phyloP scores from a whole-genome alignment of 2,329 filamentous ascomycete genomes.

The Cercospora sojina region DNA sequence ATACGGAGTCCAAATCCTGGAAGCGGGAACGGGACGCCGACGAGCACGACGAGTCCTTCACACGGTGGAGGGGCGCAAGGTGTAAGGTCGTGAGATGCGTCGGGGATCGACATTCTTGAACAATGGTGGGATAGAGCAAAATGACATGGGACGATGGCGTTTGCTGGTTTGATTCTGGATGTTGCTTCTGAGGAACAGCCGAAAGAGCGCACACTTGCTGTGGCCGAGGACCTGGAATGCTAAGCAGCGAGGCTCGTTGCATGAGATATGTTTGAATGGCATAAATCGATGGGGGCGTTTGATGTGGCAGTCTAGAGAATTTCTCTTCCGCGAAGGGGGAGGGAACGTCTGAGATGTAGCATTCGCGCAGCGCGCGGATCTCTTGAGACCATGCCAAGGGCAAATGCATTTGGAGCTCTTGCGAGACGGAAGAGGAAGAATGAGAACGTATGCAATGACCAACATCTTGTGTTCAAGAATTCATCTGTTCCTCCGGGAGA shows the following conservation, averaged over 20 bases:
- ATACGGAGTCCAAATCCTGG: constrained; percentile 10
- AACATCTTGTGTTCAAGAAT: not conserved
- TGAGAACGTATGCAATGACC: not conserved
- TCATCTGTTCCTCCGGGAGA: not conserved
- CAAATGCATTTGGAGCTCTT: not conserved
- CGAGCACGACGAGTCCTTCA: not conserved
- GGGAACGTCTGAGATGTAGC: not conserved
- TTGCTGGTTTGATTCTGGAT: not conserved
- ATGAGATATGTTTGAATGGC: not conserved
- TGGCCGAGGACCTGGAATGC: not conserved
- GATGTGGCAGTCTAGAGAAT: not conserved
- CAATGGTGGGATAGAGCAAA: not conserved
- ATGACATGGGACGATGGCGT: not conserved
- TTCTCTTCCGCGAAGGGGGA: not conserved
- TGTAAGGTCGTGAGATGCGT: not conserved
- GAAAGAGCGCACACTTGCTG: not conserved
- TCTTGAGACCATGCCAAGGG: not conserved
- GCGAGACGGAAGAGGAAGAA: not conserved
- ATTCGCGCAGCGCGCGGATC: not conserved
- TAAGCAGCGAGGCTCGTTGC: not conserved
- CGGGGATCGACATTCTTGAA: not conserved
- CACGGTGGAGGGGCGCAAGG: not conserved
- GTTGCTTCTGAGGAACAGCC: not conserved
- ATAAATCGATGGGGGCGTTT: not conserved
- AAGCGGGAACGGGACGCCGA: not conserved